Evolutionary conservation across 331 rosid genomes (phyloP).

Genomic region (Saraca asoca): DNA sequence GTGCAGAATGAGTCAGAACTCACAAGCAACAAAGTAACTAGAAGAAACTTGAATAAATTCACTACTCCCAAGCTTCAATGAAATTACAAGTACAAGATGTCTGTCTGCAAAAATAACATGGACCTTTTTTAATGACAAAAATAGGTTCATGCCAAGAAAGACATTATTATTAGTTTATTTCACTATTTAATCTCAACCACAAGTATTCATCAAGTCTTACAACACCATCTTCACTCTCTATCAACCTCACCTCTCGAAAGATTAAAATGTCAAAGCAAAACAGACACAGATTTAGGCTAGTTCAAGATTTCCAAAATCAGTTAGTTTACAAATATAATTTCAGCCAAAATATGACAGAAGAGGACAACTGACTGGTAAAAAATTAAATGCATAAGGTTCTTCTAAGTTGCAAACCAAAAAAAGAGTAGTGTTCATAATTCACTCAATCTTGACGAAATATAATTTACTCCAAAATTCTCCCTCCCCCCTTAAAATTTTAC

Average conservation of each 20-base stretch:
- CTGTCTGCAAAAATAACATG: constrained; percentile 13
- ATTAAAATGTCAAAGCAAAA: not conserved
- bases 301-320: constrained; percentile 2
- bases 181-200: constrained; percentile 15
- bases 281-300: not conserved
- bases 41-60: constrained; percentile 8
- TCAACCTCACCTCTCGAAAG: not conserved
- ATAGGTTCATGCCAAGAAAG: constrained; percentile 8
- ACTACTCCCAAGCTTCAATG: not conserved
- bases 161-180: not conserved
- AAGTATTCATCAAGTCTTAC: not conserved
- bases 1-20: not conserved
- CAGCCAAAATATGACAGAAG: not conserved
- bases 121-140: not conserved
- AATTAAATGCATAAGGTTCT: not conserved
- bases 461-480: constrained; percentile 19
- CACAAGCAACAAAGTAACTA: constrained; percentile 17
- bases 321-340: no score
- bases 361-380: constrained; percentile 3
- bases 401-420: constrained; percentile 13
- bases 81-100: constrained; percentile 8
- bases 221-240: not conserved
- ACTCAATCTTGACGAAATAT: constrained; percentile 9
- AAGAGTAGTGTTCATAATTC: constrained; percentile 1
- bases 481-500: constrained; percentile 13